These are phyloP conservation scores for Hura crepitans DNA, from an alignment of 441 rosid genomes.

Conservation along the genomic window DNA sequence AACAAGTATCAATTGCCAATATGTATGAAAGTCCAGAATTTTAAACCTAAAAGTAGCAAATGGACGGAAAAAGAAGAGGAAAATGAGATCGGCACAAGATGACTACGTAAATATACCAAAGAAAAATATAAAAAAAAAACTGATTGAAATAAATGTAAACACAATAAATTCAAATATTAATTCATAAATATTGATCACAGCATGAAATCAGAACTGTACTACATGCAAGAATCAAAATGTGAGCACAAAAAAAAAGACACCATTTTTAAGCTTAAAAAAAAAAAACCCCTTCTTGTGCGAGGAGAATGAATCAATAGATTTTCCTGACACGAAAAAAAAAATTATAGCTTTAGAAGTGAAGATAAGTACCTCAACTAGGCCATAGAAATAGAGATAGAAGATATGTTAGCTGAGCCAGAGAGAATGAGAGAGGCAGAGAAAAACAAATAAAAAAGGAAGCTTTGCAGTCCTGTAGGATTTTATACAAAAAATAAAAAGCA, in stretches of 20 bases:
- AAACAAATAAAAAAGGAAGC: background rate
- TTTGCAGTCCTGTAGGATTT: background rate
- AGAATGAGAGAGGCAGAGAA: background rate
- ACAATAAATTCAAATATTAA: background rate
- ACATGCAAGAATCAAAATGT: background rate
- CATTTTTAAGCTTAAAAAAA: background rate
- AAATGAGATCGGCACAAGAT: slow-evolving; percentile 8
- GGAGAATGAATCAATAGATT: background rate
- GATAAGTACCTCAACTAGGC: slow-evolving; percentile 24
- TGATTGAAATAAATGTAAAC: background rate
- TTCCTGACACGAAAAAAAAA: no score
- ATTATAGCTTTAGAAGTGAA: background rate
- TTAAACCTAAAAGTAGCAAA: slow-evolving; percentile 10
- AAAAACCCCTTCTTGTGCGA: background rate
- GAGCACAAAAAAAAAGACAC: background rate
- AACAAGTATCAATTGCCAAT: slow-evolving; percentile 7
- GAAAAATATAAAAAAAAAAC: background rate
- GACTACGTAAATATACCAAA: background rate
- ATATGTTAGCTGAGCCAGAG: background rate
- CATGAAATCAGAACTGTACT: background rate
- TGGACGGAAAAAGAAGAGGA: background rate
- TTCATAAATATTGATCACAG: background rate
- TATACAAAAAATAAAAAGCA: background rate
- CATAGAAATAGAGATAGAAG: background rate
- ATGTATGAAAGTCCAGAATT: slow-evolving; percentile 20